Evolutionary conservation across 2,329 filamentous ascomycete genomes (phyloP).

Genomic region (Xylaria sp.): DNA sequence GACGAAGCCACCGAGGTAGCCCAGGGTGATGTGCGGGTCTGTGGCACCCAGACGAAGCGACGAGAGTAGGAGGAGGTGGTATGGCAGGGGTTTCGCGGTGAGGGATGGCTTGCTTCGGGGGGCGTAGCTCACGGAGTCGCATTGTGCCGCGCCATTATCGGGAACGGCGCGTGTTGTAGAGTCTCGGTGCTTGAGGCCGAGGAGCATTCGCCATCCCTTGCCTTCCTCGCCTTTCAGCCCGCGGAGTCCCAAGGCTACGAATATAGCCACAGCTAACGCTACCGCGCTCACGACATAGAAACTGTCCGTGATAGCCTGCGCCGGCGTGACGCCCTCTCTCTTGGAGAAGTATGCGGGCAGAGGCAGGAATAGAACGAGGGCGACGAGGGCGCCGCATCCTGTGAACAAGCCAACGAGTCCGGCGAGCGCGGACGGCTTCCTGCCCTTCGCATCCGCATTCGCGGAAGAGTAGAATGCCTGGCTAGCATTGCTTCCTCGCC

Average conservation of each 20-base stretch:
- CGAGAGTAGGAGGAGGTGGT: slow-evolving; percentile 64
- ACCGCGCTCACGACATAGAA: slow-evolving; percentile 86
- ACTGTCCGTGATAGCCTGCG: slow-evolving; percentile 77
- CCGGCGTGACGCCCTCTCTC: slow-evolving; percentile 72
- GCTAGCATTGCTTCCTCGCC: slow-evolving; percentile 30
- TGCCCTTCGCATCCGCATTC: slow-evolving; percentile 31
- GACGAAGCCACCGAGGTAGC: slow-evolving; percentile 93
- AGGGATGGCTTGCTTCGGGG: not conserved
- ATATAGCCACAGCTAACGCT: slow-evolving; percentile 72
- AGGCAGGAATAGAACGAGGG: slow-evolving; percentile 81
- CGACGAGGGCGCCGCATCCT: slow-evolving; percentile 87
- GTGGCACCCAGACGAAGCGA: slow-evolving; percentile 73
- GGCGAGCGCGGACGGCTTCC: slow-evolving; percentile 68
- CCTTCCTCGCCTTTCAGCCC: slow-evolving; percentile 73
- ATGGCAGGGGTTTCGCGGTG: slow-evolving; percentile 53
- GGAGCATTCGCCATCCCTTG: slow-evolving; percentile 71
- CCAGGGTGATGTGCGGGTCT: slow-evolving; percentile 80
- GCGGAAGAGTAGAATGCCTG: slow-evolving; percentile 23
- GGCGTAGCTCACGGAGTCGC: not conserved
- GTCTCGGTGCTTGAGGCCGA: slow-evolving; percentile 45
- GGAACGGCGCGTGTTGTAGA: not conserved
- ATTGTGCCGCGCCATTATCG: not conserved
- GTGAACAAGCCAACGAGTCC: slow-evolving; percentile 93
- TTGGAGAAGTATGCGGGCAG: slow-evolving; percentile 80
- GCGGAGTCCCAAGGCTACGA: slow-evolving; percentile 80